Base-by-base conservation (phyloP, 129 eudicot genomes). In the Flaveria sonorensis region DNA sequence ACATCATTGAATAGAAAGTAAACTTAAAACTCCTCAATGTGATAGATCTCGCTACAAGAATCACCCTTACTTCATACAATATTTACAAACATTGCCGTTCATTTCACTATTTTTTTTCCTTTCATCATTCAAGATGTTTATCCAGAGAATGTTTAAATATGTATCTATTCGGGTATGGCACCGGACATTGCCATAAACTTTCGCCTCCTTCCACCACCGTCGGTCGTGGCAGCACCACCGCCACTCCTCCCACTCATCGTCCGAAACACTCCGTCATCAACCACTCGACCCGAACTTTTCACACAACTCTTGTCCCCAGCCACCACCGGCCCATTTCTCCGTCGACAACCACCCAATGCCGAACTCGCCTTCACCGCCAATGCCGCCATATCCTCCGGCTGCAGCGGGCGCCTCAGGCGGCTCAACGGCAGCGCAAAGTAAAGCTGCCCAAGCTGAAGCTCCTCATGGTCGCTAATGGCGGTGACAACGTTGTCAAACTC, bases 321-420 rank as follows among this genome's bases (percentile, higher is more conserved):
- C n/a, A 46, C 0, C 42, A 5, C 81, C 68, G 82, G 13, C 10
- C 82, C 45, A 7, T 70, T 66, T 77, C 84, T 88, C 73, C 89
- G 72, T 40, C 96, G 86, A 36, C 96, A 88, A 4, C 86, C 88
- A 9, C 74, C 75, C 88, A 93, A 77, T 6, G 98, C 98, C 3
- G 92, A 82, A 79, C 92, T 91, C 12, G 98, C 98, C 72, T 91
- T 93, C 3, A 93, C 96, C 6, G 98, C 98, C 83, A 93, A 83
- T 82, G 98, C 96, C 11, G 98, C 98, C 98, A 93, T 93, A 48
- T 93, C 97, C 75, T 93, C 98, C 47, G 96, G 88, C 82, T 68
- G 83, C 1, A 93, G 77, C 63, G 90, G 97, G 11, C 57, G 86
- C 13, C 63, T 68, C 39, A 90, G 47, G 73, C 89, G 78, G 75